These are phyloP conservation scores for Botryotinia globosa DNA, from an alignment of 2,329 filamentous ascomycete genomes.

Conservation along the genomic window DNA sequence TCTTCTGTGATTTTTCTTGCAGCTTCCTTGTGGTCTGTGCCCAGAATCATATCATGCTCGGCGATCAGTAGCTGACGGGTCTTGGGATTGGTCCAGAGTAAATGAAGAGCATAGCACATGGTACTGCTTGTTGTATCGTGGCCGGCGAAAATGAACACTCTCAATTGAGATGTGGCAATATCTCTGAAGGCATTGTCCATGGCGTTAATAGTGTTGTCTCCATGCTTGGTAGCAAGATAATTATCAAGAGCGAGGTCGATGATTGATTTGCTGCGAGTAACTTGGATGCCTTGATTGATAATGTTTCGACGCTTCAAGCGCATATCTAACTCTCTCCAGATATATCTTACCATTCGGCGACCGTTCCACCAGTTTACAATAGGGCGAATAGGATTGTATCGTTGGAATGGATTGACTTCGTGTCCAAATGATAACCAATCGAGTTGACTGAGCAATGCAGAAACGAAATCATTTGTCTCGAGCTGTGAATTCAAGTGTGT, in stretches of 20 bases:
- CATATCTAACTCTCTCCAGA: neutral
- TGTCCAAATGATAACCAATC: constrained; percentile 1
- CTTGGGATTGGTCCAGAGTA: constrained; percentile 21
- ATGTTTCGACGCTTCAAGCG: neutral
- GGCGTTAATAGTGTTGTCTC: neutral
- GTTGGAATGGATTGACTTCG: neutral
- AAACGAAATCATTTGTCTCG: neutral
- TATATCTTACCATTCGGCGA: neutral
- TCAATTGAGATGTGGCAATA: neutral
- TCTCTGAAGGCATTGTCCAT: neutral
- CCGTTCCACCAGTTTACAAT: neutral
- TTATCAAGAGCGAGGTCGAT: constrained; percentile 3
- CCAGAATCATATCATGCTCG: constrained; percentile 25
- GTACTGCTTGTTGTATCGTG: neutral
- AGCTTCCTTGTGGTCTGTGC: constrained; percentile 8
- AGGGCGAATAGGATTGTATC: neutral
- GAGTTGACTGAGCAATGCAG: neutral
- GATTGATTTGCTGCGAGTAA: neutral
- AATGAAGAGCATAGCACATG: constrained; percentile 6
- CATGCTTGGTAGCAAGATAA: neutral
- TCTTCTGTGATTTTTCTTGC: constrained; percentile 8
- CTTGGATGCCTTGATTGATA: neutral
- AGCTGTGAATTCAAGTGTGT: neutral
- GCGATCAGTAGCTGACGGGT: constrained; percentile 16
- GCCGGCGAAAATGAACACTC: neutral